Conservation (phyloP, 2,329 filamentous ascomycete species). For the Fusarium dimerum region DNA sequence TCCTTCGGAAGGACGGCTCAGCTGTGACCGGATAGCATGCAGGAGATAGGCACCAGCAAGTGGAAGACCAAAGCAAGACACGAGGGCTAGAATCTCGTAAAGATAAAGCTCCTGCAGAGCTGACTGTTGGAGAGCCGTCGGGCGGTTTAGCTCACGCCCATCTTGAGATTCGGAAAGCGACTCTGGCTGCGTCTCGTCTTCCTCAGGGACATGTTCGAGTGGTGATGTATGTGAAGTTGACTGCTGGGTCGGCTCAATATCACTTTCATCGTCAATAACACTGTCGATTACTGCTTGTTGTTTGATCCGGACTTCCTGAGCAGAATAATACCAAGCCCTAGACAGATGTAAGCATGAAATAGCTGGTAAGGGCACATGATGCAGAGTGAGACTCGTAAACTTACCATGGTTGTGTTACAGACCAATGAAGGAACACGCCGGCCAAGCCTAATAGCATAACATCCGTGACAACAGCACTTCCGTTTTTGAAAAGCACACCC, state of each 20-base stretch:
- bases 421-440: slow-evolving; percentile 89
- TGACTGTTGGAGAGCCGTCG: slow-evolving; percentile 31
- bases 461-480: slow-evolving; percentile 81
- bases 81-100: slow-evolving; percentile 74
- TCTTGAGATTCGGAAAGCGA: slow-evolving; percentile 13
- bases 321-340: slow-evolving; percentile 67
- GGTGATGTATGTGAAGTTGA: slow-evolving; percentile 20
- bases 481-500: slow-evolving; percentile 82
- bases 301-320: slow-evolving; percentile 61
- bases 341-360: slow-evolving; percentile 7
- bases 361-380: neutral
- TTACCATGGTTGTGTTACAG: slow-evolving; percentile 85
- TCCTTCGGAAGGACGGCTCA: slow-evolving; percentile 81
- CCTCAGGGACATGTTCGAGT: slow-evolving; percentile 48
- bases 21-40: slow-evolving; percentile 76
- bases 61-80: slow-evolving; percentile 78
- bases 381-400: slow-evolving; percentile 21
- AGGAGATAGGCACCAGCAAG: slow-evolving; percentile 79
- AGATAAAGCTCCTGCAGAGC: slow-evolving; percentile 66
- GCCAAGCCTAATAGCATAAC: slow-evolving; percentile 77
- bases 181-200: slow-evolving; percentile 27
- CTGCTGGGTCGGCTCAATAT: slow-evolving; percentile 35
- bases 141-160: neutral
- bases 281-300: slow-evolving; percentile 46
- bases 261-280: slow-evolving; percentile 48